Evolutionary conservation across 441 rosid species (phyloP), one percentile per base, ranked within the genome.

Genomic region (Adansonia rubrostipa): DNA sequence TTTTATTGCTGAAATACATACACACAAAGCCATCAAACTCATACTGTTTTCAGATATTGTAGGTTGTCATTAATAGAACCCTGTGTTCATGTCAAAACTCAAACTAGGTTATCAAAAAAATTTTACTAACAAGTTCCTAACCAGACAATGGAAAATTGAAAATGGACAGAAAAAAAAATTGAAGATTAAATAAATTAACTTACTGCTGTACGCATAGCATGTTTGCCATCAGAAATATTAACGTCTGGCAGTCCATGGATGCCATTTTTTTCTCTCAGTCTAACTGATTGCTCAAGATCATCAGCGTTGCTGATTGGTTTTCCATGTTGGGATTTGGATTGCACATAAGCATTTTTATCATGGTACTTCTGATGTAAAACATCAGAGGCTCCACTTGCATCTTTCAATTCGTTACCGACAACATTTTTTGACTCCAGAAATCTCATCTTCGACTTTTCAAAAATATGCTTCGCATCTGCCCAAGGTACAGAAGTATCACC

Each of bases 261-360:
- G 11, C 86, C 86, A 84, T 85, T 88, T 77, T 88, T 91, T 77
- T 92, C 94, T 86, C 85, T 89, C 51, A 79, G 77, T 69, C 85
- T 81, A 73, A 76, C 78, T 65, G 86, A 85, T 67, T 80, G 76
- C 77, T 90, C 92, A 66, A 78, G 75, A 62, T 85, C 89, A 75
- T 81, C 85, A 76, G 77, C 71, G 69, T 74, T 81, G 73, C 79
- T 78, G 40, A 71, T 45, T 42, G 81, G 78, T 84, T 85, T 93
- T 76, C 89, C 90, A 82, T 88, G 78, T 71, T 85, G 89, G 75
- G 82, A 74, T 81, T 84, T 91, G 58, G 88, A 78, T 77, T 88
- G 91, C 69, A 84, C 64, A 63, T 79, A 78, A 76, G 83, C 79
- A 85, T 80, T 81, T 83, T 84, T 91, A 78, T 91, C 95, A 63